Percentiles rank a stretch among this genome's conserved stretches.
Evolutionary conservation across 768 basidiomycete species (phyloP).

Genomic region (Cantharellus anzutake): DNA sequence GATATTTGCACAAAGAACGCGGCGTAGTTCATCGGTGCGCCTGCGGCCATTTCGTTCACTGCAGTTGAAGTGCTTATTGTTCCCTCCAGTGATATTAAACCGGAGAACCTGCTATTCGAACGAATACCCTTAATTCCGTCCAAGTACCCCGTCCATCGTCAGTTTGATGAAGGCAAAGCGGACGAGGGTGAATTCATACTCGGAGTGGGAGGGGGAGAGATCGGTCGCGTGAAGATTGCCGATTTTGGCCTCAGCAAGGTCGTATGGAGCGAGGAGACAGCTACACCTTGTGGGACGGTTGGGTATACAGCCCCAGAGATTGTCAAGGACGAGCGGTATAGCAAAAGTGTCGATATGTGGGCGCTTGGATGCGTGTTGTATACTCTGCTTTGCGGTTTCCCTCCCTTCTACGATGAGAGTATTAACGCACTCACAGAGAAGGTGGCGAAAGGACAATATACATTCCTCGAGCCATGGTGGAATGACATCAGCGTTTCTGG

Average conservation of each 20-base stretch:
- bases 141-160: slow-evolving; percentile 48
- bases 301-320: slow-evolving; percentile 99
- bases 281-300: slow-evolving; percentile 99
- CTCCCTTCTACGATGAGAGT: slow-evolving; percentile 97
- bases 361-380: slow-evolving; percentile 98
- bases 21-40: slow-evolving; percentile 83
- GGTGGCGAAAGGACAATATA: slow-evolving; percentile 92
- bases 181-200: slow-evolving; percentile 93
- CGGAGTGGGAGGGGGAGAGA: slow-evolving; percentile 88
- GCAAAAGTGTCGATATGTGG: slow-evolving; percentile 99
- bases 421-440: slow-evolving; percentile 97
- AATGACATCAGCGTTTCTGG: slow-evolving; percentile 77
- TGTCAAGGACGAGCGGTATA: slow-evolving; percentile 94
- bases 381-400: slow-evolving; percentile 92
- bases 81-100: slow-evolving; percentile 68
- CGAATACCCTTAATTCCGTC: slow-evolving; percentile 84
- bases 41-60: background rate
- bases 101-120: slow-evolving; percentile 90
- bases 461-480: slow-evolving; percentile 99
- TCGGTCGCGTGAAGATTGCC: slow-evolving; percentile 95
- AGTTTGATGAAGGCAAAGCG: slow-evolving; percentile 95
- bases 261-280: slow-evolving; percentile 97
- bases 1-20: slow-evolving; percentile 90
- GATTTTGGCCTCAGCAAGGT: slow-evolving; percentile 96
- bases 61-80: background rate